Conservation (phyloP, 768 basidiomycete species). For the Boletus rex-veris region DNA sequence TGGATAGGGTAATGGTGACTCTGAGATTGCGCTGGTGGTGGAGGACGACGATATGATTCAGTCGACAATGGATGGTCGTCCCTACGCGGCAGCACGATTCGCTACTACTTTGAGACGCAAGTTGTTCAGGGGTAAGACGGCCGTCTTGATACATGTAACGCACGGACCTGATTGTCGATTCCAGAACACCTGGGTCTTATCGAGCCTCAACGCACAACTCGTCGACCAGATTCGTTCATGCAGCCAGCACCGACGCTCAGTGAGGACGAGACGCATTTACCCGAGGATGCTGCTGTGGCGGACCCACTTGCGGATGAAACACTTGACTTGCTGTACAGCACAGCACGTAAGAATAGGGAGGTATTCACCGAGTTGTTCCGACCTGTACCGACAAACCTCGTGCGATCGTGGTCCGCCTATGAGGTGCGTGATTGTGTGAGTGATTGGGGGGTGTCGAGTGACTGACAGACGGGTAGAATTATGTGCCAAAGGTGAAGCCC, state of each 20-base stretch:
- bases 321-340: constrained; percentile 57
- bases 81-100: constrained; percentile 71
- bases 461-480: constrained; percentile 44
- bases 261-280: constrained; percentile 55
- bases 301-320: constrained; percentile 74
- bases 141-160: not conserved
- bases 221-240: constrained; percentile 57
- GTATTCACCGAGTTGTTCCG: constrained; percentile 85
- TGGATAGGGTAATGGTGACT: constrained; percentile 82
- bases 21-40: constrained; percentile 89
- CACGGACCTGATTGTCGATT: constrained; percentile 6
- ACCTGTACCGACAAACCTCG: constrained; percentile 81
- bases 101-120: constrained; percentile 81
- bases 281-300: constrained; percentile 64
- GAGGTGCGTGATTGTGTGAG: constrained; percentile 45
- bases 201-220: constrained; percentile 56
- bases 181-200: constrained; percentile 88
- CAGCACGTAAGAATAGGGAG: constrained; percentile 77
- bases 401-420: constrained; percentile 76
- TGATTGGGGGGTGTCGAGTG: not conserved
- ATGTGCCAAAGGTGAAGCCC: constrained; percentile 70
- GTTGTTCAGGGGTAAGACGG: constrained; percentile 67
- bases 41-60: constrained; percentile 82
- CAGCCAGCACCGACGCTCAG: constrained; percentile 71
- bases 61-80: constrained; percentile 73